Evolutionary conservation across 2,329 filamentous ascomycete genomes (phyloP).

Genomic region (Trichothecium roseum): DNA sequence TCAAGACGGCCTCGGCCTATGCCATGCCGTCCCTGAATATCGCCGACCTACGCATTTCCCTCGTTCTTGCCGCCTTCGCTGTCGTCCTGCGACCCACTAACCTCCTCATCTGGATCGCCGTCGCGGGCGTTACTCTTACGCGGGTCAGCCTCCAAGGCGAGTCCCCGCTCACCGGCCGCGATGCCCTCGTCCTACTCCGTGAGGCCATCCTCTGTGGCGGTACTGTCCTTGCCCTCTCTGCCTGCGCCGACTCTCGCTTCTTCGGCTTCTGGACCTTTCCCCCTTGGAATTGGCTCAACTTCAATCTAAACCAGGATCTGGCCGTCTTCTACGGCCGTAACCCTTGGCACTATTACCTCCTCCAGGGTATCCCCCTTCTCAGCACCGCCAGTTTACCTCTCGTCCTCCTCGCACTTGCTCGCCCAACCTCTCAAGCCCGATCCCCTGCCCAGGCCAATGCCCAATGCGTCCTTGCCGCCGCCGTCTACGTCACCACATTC

Average conservation of each 20-base stretch:
- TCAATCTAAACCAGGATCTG: conserved; percentile 81
- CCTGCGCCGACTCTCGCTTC: conserved; percentile 63
- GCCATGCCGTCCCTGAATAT: conserved; percentile 5
- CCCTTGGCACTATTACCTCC: conserved; percentile 85
- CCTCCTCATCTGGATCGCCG: conserved; percentile 66
- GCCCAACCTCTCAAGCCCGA: conserved; percentile 18
- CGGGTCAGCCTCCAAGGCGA: conserved; percentile 20
- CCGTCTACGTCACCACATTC: conserved; percentile 48
- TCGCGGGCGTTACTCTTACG: conserved; percentile 41
- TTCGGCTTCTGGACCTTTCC: conserved; percentile 85
- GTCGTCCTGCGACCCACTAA: conserved; percentile 88
- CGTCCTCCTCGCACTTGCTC: conserved; percentile 53
- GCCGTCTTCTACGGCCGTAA: conserved; percentile 90
- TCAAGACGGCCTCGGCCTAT: conserved; percentile 10
- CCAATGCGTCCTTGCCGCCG: conserved; percentile 38
- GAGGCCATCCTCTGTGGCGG: conserved; percentile 57
- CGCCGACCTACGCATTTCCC: conserved; percentile 39
- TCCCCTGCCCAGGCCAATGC: conserved; percentile 21
- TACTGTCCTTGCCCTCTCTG: conserved; percentile 51
- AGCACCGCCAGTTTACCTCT: conserved; percentile 79
- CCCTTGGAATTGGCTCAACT: conserved; percentile 74
- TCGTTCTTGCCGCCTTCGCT: conserved; percentile 69
- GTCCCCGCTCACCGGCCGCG: conserved; percentile 31
- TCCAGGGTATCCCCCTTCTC: conserved; percentile 79
- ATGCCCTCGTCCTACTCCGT: conserved; percentile 42